Conservation (phyloP, 2,329 filamentous ascomycete species). For the Sclerotinia minor region DNA sequence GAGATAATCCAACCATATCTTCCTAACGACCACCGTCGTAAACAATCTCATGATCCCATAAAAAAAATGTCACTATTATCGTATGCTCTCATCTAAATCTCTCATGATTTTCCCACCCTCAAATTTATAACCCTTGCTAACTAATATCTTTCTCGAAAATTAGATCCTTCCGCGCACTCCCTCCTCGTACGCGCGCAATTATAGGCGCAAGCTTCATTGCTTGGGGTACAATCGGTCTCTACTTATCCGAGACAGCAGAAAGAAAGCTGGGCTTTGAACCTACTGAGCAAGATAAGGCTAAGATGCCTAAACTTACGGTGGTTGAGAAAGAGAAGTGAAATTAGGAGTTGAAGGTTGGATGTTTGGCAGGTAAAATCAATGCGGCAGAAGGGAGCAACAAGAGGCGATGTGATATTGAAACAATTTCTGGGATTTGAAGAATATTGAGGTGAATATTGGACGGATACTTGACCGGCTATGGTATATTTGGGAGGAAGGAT, state of each 20-base stretch:
- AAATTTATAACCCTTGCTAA: neutral
- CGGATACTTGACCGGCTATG: neutral
- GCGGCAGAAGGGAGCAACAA: neutral
- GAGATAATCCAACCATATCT: too few relatives aligned
- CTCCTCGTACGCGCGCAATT: constrained; percentile 67
- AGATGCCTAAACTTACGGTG: constrained; percentile 63
- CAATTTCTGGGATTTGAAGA: neutral
- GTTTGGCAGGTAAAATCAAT: neutral
- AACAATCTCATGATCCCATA: neutral
- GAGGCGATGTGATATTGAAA: neutral
- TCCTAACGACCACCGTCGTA: neutral
- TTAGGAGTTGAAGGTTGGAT: neutral
- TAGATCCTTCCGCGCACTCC: constrained; percentile 63
- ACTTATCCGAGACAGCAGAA: constrained; percentile 71
- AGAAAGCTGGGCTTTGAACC: constrained; percentile 71
- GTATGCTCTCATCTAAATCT: neutral
- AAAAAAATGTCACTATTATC: constrained; percentile 21
- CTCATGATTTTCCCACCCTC: too few relatives aligned
- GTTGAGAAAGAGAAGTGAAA: constrained; percentile 51
- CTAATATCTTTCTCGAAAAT: neutral
- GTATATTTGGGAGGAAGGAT: neutral
- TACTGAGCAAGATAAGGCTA: constrained; percentile 70
- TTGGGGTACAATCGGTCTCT: constrained; percentile 75
- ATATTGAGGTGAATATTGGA: neutral
- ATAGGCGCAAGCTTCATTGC: constrained; percentile 74